A percentile compares a stretch with the other conserved stretches of the same genome.
Conservation (phyloP, 2,329 filamentous ascomycete genomes). For the Neospermospora avenae region DNA sequence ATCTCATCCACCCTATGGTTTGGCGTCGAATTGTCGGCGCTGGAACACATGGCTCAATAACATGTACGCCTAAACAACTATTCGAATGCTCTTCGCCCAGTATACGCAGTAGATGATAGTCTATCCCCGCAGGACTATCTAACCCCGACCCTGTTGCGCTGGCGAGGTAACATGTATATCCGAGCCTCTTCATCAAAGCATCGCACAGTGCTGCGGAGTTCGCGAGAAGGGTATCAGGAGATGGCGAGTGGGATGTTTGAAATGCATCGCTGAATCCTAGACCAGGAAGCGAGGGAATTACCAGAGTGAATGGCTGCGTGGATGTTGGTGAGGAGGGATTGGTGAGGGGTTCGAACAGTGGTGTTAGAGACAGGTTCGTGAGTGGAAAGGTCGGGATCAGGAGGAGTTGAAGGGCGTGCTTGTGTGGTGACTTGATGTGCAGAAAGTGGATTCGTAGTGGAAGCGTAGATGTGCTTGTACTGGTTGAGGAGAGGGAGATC, state of each 20-base stretch:
- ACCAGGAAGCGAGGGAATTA: slow-evolving; percentile 63
- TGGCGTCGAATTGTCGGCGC: slow-evolving; percentile 45
- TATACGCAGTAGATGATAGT: slow-evolving; percentile 47
- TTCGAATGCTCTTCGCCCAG: slow-evolving; percentile 47
- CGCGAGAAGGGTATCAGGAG: slow-evolving; percentile 36
- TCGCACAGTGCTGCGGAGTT: slow-evolving; percentile 56
- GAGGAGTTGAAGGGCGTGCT: slow-evolving; percentile 58
- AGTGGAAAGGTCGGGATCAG: slow-evolving; percentile 65
- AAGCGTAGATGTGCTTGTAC: slow-evolving; percentile 16
- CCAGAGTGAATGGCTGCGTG: slow-evolving; percentile 58
- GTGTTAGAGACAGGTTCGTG: slow-evolving; percentile 57
- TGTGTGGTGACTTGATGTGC: slow-evolving; percentile 52
- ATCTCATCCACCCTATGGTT: slow-evolving; percentile 52
- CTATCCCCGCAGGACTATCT: slow-evolving; percentile 46
- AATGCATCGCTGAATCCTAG: slow-evolving; percentile 65
- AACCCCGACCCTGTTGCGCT: slow-evolving; percentile 50
- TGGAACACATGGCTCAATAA: slow-evolving; percentile 54
- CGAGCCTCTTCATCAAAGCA: slow-evolving; percentile 56
- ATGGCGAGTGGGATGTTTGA: slow-evolving; percentile 24
- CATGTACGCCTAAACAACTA: slow-evolving; percentile 57
- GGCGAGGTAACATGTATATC: slow-evolving; percentile 56
- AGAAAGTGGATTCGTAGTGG: slow-evolving; percentile 61
- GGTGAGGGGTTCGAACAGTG: slow-evolving; percentile 52
- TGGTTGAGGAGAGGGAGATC: slow-evolving; percentile 4
- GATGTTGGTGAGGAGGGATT: slow-evolving; percentile 46